These are phyloP conservation scores for Chaetomiaceae sp. DNA, from an alignment of 2,329 filamentous ascomycete genomes.

Conservation along the genomic window DNA sequence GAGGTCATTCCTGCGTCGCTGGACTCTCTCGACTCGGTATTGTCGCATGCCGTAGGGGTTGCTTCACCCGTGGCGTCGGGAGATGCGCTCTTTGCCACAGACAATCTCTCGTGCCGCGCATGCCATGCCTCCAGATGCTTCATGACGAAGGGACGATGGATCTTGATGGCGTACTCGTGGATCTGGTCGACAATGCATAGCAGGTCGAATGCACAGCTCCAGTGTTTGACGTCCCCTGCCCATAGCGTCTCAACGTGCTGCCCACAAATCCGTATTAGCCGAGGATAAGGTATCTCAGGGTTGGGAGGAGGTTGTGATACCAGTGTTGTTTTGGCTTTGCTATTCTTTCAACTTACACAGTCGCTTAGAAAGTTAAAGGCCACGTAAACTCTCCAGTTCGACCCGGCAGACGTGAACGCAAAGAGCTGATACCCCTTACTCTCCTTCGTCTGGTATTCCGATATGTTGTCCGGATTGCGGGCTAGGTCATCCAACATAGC, in stretches of 20 bases:
- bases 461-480: constrained; percentile 1
- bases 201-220: neutral
- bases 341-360: neutral
- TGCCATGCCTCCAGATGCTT: constrained; percentile 4
- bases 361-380: neutral
- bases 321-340: neutral
- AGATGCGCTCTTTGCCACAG: neutral
- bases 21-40: neutral
- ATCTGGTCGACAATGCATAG: constrained; percentile 5
- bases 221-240: neutral
- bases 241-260: neutral
- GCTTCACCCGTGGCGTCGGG: neutral
- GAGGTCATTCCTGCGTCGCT: no score
- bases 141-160: neutral
- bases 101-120: neutral
- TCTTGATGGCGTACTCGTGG: neutral
- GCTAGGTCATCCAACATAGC: constrained; percentile 6
- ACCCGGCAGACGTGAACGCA: constrained; percentile 1
- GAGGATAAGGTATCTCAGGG: neutral
- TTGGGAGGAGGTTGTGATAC: no score
- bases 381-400: neutral
- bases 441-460: constrained; percentile 1
- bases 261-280: neutral
- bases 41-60: neutral
- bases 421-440: constrained; percentile 3